Evolutionary conservation across 2,329 filamentous ascomycete species (phyloP).

Genomic region (Beauveria rudraprayagi): DNA sequence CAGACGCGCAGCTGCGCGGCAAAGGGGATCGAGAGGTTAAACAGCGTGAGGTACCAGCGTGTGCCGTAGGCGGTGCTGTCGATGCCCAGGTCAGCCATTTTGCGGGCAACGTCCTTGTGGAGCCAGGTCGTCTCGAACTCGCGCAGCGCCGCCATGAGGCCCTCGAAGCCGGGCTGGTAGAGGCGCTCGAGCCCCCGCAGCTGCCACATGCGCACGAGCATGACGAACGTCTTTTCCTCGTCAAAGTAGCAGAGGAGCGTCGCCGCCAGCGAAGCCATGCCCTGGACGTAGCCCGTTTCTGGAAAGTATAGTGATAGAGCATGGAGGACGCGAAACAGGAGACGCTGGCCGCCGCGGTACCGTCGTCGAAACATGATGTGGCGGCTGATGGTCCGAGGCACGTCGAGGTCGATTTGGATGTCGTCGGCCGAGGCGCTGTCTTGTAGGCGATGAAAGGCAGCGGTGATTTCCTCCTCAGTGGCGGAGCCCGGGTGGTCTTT

Average conservation of each 20-base stretch:
- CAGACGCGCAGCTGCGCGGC: conserved; percentile 89
- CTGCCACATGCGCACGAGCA: conserved; percentile 93
- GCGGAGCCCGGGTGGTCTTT: conserved; percentile 51
- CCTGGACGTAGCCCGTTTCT: conserved; percentile 90
- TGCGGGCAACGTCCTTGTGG: conserved; percentile 67
- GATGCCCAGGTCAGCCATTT: conserved; percentile 71
- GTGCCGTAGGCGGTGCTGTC: conserved; percentile 90
- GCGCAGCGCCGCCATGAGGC: conserved; percentile 74
- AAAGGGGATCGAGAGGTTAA: conserved; percentile 95
- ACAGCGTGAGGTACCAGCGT: conserved; percentile 93
- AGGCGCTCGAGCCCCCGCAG: conserved; percentile 77
- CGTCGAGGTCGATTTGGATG: conserved; percentile 93
- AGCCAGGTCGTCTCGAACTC: conserved; percentile 87
- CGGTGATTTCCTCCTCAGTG: conserved; percentile 63
- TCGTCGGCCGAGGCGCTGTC: conserved; percentile 75
- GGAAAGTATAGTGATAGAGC: conserved; percentile 86
- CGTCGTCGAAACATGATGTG: conserved; percentile 96
- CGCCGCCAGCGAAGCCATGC: conserved; percentile 89
- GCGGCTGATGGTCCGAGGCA: conserved; percentile 85
- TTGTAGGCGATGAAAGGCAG: conserved; percentile 65
- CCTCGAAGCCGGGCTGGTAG: conserved; percentile 76
- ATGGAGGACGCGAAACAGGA: conserved; percentile 88
- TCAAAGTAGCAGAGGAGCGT: conserved; percentile 95
- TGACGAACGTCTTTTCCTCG: conserved; percentile 88
- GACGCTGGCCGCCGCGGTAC: conserved; percentile 84